Conservation (phyloP, 306 rosid genomes). For the Betula pendula region DNA sequence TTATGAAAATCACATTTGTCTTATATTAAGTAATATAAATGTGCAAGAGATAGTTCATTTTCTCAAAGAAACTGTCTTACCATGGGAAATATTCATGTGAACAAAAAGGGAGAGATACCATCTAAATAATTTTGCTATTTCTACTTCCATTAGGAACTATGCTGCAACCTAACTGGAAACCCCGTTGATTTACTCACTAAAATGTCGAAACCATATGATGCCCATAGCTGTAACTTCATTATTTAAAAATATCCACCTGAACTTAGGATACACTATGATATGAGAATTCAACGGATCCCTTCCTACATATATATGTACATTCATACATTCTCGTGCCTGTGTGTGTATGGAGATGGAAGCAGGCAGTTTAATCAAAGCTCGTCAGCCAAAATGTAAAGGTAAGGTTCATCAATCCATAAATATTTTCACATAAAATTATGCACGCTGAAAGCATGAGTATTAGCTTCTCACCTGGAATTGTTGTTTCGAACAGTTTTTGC, state of each 20-base stretch:
- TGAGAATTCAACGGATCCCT: background rate
- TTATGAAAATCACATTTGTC: conserved; percentile 23
- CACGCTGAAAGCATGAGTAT: background rate
- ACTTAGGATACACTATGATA: background rate
- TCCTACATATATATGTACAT: background rate
- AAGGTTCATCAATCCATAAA: background rate
- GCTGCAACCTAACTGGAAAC: conserved; percentile 3
- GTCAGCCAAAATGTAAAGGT: background rate
- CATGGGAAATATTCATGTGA: background rate
- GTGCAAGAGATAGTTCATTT: conserved; percentile 27
- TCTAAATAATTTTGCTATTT: background rate
- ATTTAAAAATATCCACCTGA: background rate
- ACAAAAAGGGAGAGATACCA: background rate
- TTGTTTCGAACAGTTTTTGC: conserved; percentile 98
- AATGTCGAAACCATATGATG: background rate
- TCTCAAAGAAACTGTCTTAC: background rate
- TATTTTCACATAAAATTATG: background rate
- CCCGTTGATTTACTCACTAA: background rate
- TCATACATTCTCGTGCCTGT: background rate
- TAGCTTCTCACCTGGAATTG: conserved; percentile 74
- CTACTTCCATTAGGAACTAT: conserved; percentile 1
- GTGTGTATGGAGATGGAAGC: background rate
- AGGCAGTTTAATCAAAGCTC: background rate
- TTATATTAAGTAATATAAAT: conserved; percentile 1
- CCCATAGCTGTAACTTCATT: background rate